These are phyloP conservation scores for Melastoma malabathricum DNA, from an alignment of 345 rosid genomes.

Conservation along the genomic window DNA sequence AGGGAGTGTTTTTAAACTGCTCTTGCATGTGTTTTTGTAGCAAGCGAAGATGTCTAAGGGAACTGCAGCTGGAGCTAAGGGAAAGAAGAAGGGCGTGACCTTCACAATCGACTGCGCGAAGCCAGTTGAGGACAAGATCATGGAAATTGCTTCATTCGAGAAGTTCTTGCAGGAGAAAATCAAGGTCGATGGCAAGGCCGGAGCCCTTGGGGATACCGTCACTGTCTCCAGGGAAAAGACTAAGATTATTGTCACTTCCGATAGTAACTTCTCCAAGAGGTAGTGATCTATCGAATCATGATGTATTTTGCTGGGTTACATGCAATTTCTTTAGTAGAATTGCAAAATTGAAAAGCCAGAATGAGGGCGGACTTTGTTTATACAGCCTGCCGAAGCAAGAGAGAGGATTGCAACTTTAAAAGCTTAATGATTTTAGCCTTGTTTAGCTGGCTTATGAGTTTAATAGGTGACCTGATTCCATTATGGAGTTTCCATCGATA, in stretches of 20 bases:
- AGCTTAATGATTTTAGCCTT: no score
- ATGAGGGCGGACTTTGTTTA: no score
- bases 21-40: background rate
- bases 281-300: constrained; percentile 1
- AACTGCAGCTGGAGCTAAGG: constrained; percentile 7
- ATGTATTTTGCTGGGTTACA: background rate
- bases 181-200: constrained; percentile 78
- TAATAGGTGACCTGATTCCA: no score
- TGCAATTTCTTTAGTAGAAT: no score
- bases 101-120: constrained; percentile 58
- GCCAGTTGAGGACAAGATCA: constrained; percentile 68
- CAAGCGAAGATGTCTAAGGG: background rate
- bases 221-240: constrained; percentile 35
- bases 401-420: no score
- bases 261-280: constrained; percentile 62
- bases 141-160: constrained; percentile 76
- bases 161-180: constrained; percentile 77
- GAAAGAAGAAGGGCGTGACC: constrained; percentile 51
- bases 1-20: no score
- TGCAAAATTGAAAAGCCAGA: no score
- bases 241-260: constrained; percentile 52
- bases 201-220: constrained; percentile 59
- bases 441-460: no score
- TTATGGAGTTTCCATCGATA: no score
- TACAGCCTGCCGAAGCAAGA: no score